Conservation (phyloP, 164 flowering plant species). For the Sedum album region DNA sequence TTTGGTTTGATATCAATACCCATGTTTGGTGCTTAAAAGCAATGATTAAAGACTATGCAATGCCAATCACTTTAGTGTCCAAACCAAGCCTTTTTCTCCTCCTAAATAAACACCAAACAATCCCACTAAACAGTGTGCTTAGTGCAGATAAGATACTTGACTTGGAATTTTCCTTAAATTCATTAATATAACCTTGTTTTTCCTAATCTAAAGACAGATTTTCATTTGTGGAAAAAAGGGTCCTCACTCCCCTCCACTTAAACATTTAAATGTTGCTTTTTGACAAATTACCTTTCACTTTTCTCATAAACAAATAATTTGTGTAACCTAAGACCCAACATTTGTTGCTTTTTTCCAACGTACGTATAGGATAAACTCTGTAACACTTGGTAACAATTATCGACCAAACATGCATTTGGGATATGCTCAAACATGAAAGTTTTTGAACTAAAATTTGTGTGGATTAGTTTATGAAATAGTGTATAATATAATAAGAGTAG, state of each 20-base stretch:
- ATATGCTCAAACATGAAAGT: neutral
- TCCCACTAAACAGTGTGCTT: neutral
- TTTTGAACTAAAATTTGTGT: neutral
- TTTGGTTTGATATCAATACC: conserved; percentile 1
- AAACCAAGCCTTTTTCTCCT: neutral
- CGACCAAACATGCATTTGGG: neutral
- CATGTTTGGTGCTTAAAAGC: neutral
- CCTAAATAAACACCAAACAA: neutral
- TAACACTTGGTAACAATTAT: neutral
- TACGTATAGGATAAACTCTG: neutral
- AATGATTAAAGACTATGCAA: neutral
- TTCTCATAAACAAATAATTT: neutral
- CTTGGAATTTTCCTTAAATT: neutral
- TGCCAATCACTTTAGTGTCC: neutral
- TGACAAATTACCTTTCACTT: neutral
- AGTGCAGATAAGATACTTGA: neutral
- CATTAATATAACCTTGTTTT: neutral
- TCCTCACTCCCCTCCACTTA: neutral
- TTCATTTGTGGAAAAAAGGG: neutral
- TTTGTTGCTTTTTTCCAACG: neutral
- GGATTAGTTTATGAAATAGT: neutral
- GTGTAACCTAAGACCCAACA: neutral
- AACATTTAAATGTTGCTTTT: neutral
- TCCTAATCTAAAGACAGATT: neutral
- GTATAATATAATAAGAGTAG: neutral